Percentiles rank a stretch among this genome's conserved stretches.
Evolutionary conservation across 495 filamentous ascomycete genomes (phyloP).

Genomic region (Trichoderma asperelloides): DNA sequence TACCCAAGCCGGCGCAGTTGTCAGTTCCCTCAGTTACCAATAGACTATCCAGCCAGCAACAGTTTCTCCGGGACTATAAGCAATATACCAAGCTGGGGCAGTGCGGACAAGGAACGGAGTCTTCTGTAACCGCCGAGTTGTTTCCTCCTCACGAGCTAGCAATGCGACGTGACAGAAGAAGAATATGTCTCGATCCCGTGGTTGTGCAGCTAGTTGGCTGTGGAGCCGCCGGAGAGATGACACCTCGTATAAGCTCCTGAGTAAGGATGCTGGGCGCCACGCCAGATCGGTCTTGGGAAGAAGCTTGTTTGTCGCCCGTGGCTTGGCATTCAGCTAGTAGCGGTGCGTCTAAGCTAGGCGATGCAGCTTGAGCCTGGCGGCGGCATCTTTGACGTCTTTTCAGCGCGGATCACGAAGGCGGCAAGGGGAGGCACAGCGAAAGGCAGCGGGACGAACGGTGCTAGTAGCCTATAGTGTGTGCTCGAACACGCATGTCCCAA

Average conservation of each 20-base stretch:
- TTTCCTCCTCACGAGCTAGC: neutral
- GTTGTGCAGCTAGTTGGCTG: neutral
- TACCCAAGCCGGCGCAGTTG: no score
- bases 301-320: neutral
- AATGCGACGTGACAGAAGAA: neutral
- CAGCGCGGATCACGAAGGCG: neutral
- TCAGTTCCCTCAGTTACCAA: no score
- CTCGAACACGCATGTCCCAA: no score
- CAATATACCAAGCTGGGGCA: neutral
- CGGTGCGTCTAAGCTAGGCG: neutral
- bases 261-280: neutral
- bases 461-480: no score
- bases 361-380: neutral
- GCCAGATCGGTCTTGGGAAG: slow-evolving; percentile 5
- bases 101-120: neutral
- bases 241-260: slow-evolving; percentile 8
- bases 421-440: no score
- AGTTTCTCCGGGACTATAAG: no score
- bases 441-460: no score
- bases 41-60: no score
- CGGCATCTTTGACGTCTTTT: neutral
- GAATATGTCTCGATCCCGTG: no score
- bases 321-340: neutral
- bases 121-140: neutral
- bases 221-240: slow-evolving; percentile 1